These are phyloP conservation scores for Kernera saxatilis DNA, from an alignment of 345 rosid species.

Conservation along the genomic window DNA sequence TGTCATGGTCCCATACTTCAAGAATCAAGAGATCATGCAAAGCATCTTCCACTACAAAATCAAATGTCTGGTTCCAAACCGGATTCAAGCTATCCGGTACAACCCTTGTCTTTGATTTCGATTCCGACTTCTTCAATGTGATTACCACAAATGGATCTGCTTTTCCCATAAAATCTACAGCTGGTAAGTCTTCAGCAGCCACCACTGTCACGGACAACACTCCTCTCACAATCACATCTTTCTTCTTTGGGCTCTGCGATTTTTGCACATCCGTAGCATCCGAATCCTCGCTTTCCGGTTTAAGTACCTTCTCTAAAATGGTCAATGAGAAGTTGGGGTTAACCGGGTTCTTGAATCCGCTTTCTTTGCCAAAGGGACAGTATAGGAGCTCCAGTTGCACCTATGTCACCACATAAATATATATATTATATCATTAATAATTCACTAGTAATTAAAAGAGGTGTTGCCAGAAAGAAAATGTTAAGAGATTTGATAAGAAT, in stretches of 20 bases:
- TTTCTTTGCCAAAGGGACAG: slow-evolving; percentile 57
- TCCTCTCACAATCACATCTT: slow-evolving; percentile 71
- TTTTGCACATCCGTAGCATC: slow-evolving; percentile 21
- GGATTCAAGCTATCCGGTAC: slow-evolving; percentile 75
- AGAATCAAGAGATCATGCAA: slow-evolving; percentile 70
- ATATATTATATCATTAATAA: neutral
- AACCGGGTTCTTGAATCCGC: slow-evolving; percentile 51
- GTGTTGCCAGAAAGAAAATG: neutral
- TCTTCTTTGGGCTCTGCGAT: slow-evolving; percentile 35
- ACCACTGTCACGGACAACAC: slow-evolving; percentile 70
- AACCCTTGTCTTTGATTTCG: slow-evolving; percentile 73
- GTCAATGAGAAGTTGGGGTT: slow-evolving; percentile 52
- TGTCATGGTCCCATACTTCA: slow-evolving; percentile 82
- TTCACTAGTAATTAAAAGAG: neutral
- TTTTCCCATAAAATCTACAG: slow-evolving; percentile 68
- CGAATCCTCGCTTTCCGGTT: slow-evolving; percentile 32
- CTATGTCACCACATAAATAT: too few relatives aligned
- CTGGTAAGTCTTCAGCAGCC: slow-evolving; percentile 70
- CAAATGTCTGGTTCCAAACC: slow-evolving; percentile 94
- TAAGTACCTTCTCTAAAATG: slow-evolving; percentile 67
- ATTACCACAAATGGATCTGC: slow-evolving; percentile 81
- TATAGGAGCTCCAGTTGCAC: slow-evolving; percentile 83
- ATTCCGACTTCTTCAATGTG: slow-evolving; percentile 64
- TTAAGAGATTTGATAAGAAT: neutral
- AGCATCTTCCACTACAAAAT: slow-evolving; percentile 91